These are phyloP conservation scores for Teunomyces tritomae DNA, from an alignment of 805 yeast genomes.

Conservation along the genomic window DNA sequence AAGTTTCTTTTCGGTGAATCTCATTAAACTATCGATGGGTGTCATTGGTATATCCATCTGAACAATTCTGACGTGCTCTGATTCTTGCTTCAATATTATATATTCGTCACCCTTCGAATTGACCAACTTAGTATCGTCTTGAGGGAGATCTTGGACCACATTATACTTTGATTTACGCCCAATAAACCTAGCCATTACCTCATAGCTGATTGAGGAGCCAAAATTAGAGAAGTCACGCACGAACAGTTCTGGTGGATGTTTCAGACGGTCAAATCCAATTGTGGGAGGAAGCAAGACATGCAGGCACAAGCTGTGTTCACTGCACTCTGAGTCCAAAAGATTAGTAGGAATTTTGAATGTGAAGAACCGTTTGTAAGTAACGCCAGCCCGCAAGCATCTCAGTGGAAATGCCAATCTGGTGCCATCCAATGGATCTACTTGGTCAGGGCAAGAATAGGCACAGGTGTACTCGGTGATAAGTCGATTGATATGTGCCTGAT, in stretches of 20 bases:
- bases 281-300: constrained; percentile 40
- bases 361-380: constrained; percentile 36
- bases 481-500: constrained; percentile 33
- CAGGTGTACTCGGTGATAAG: constrained; percentile 22
- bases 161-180: constrained; percentile 36
- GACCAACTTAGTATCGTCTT: constrained; percentile 22
- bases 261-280: constrained; percentile 17
- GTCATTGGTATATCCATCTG: constrained; percentile 16
- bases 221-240: constrained; percentile 28
- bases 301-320: constrained; percentile 24
- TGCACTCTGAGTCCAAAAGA: constrained; percentile 38
- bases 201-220: constrained; percentile 29
- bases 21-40: constrained; percentile 15
- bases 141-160: constrained; percentile 13
- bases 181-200: constrained; percentile 35
- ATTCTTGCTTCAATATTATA: constrained; percentile 33
- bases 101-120: constrained; percentile 39
- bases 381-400: constrained; percentile 18
- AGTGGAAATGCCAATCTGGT: constrained; percentile 18
- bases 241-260: constrained; percentile 5
- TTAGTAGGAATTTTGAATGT: constrained; percentile 39
- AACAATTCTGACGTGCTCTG: constrained; percentile 25
- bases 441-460: constrained; percentile 14
- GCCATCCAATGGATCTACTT: constrained; percentile 26
- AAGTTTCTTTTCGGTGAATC: constrained; percentile 18